These are phyloP conservation scores for Colletotrichum lupini DNA, from an alignment of 2,329 filamentous ascomycete species.

Conservation along the genomic window DNA sequence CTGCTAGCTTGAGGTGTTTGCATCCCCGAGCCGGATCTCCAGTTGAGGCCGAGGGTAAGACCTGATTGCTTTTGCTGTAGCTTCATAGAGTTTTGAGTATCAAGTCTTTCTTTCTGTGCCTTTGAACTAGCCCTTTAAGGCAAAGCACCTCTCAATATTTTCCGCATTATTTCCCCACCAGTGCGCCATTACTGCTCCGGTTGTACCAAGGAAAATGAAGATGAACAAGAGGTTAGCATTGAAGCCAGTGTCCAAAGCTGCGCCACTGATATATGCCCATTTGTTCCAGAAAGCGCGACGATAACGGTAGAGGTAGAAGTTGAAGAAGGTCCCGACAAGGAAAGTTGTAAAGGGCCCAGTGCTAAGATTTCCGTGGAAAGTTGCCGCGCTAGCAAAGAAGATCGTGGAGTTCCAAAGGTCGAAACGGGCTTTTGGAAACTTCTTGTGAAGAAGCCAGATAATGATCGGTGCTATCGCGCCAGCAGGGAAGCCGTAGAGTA, in stretches of 20 bases:
- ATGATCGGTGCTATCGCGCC: slow-evolving; percentile 58
- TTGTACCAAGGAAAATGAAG: slow-evolving; percentile 68
- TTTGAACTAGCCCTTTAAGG: slow-evolving; percentile 43
- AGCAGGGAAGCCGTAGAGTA: slow-evolving; percentile 65
- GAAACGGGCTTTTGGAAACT: slow-evolving; percentile 64
- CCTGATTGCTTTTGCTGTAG: background rate
- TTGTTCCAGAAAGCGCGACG: slow-evolving; percentile 67
- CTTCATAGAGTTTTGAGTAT: background rate
- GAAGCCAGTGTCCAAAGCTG: slow-evolving; percentile 71
- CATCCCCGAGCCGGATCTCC: background rate
- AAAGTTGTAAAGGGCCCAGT: slow-evolving; percentile 69
- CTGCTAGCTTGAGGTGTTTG: background rate
- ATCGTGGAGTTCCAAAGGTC: slow-evolving; percentile 72
- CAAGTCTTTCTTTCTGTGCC: background rate
- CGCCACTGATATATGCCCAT: slow-evolving; percentile 72
- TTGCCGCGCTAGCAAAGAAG: slow-evolving; percentile 65
- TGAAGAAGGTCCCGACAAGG: slow-evolving; percentile 68
- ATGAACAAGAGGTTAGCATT: slow-evolving; percentile 71
- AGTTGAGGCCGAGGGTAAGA: background rate
- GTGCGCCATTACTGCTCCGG: slow-evolving; percentile 66
- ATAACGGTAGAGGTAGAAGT: slow-evolving; percentile 67
- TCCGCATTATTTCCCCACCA: slow-evolving; percentile 72
- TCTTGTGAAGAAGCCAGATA: slow-evolving; percentile 62
- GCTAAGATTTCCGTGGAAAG: slow-evolving; percentile 71
- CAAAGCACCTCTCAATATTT: slow-evolving; percentile 69